phyloP scores from a whole-genome alignment of 83 land plant species.

The Picea abies region DNA sequence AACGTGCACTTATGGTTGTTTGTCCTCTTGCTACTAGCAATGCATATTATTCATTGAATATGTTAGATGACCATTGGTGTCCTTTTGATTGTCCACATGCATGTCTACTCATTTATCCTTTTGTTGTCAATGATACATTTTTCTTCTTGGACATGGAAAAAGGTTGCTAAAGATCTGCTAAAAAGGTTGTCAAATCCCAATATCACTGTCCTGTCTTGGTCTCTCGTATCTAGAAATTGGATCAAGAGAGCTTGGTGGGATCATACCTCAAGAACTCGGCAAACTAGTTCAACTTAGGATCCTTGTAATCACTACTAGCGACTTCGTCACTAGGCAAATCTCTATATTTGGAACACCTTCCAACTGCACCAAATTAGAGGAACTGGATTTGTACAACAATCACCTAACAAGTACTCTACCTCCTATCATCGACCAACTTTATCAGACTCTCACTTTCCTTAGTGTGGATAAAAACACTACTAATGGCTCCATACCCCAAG shows the following conservation, averaged over 20 bases:
- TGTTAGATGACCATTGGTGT: no score
- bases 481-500: conserved; percentile 27
- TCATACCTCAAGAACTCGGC: conserved; percentile 5
- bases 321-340: background rate
- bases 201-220: background rate
- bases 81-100: no score
- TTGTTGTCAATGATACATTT: no score
- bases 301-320: background rate
- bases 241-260: background rate
- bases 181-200: background rate
- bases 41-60: no score
- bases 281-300: background rate
- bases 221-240: background rate
- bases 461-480: conserved; percentile 14
- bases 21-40: no score
- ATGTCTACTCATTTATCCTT: no score
- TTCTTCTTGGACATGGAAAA: no score
- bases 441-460: background rate
- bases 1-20: no score
- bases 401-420: background rate
- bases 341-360: conserved; percentile 10
- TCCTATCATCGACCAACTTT: background rate
- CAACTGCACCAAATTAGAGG: conserved; percentile 6
- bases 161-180: no score
- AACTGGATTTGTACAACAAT: background rate